phyloP scores from a whole-genome alignment of 768 basidiomycete species.

The Clitopilus hobsonii region DNA sequence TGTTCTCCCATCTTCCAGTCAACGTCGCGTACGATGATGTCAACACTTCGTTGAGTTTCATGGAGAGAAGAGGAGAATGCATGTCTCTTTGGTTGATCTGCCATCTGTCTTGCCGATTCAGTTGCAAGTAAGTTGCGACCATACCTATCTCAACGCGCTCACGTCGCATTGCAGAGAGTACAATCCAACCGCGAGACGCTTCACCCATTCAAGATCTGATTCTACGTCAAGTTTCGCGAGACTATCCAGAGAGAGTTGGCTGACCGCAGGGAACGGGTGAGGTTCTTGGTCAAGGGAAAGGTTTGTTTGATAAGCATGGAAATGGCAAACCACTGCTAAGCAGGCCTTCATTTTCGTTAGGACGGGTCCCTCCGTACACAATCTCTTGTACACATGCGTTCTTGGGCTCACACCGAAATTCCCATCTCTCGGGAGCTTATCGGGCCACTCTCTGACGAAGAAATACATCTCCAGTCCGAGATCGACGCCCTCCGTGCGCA shows the following conservation, averaged over 20 bases:
- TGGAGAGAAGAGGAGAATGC: slow-evolving; percentile 83
- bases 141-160: slow-evolving; percentile 5
- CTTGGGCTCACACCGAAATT: slow-evolving; percentile 22
- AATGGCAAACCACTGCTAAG: neutral
- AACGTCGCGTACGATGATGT: slow-evolving; percentile 87
- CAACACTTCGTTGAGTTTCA: slow-evolving; percentile 87
- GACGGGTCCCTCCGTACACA: slow-evolving; percentile 54
- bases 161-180: slow-evolving; percentile 54
- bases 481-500: slow-evolving; percentile 49
- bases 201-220: slow-evolving; percentile 93
- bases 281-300: slow-evolving; percentile 66
- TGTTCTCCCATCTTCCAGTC: slow-evolving; percentile 91
- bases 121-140: slow-evolving; percentile 69
- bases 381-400: slow-evolving; percentile 56
- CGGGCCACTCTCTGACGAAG: slow-evolving; percentile 48
- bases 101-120: slow-evolving; percentile 94
- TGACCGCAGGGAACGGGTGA: slow-evolving; percentile 60
- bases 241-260: slow-evolving; percentile 69
- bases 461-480: slow-evolving; percentile 45
- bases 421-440: slow-evolving; percentile 56
- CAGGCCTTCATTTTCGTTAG: slow-evolving; percentile 31
- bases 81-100: slow-evolving; percentile 77
- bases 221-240: slow-evolving; percentile 87
- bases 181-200: slow-evolving; percentile 92
- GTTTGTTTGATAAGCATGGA: slow-evolving; percentile 30